These are phyloP conservation scores for Lentinula sp. DNA, from an alignment of 768 basidiomycete genomes.

Conservation along the genomic window DNA sequence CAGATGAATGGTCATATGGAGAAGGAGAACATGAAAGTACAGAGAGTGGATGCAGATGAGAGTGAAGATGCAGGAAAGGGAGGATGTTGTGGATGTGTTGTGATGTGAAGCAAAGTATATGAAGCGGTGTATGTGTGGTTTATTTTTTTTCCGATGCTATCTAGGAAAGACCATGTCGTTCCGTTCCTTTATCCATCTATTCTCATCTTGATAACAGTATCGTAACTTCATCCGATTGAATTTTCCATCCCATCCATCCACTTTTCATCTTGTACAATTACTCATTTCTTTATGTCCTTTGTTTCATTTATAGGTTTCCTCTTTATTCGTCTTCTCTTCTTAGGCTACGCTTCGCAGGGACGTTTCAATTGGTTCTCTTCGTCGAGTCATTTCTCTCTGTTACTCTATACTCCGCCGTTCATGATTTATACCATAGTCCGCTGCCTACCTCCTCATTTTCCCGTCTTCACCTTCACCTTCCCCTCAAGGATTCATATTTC, in stretches of 20 bases:
- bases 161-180: neutral
- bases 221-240: neutral
- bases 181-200: neutral
- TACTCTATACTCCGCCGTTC: neutral
- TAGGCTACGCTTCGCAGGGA: neutral
- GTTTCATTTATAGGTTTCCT: neutral
- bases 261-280: neutral
- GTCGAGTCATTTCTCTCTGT: neutral
- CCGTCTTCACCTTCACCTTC: neutral
- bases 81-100: conserved; percentile 78
- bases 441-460: neutral
- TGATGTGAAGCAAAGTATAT: conserved; percentile 58
- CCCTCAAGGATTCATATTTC: neutral
- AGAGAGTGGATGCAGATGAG: conserved; percentile 25
- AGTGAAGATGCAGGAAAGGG: conserved; percentile 38
- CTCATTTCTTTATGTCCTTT: neutral
- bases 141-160: neutral
- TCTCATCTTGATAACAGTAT: neutral
- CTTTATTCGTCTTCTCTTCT: neutral
- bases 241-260: neutral
- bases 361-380: neutral
- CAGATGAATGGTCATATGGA: conserved; percentile 21
- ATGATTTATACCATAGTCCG: neutral
- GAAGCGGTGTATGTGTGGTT: neutral
- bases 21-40: conserved; percentile 15